Conservation (phyloP, 2,329 filamentous ascomycete species). For the Chaetomium olivaceum region DNA sequence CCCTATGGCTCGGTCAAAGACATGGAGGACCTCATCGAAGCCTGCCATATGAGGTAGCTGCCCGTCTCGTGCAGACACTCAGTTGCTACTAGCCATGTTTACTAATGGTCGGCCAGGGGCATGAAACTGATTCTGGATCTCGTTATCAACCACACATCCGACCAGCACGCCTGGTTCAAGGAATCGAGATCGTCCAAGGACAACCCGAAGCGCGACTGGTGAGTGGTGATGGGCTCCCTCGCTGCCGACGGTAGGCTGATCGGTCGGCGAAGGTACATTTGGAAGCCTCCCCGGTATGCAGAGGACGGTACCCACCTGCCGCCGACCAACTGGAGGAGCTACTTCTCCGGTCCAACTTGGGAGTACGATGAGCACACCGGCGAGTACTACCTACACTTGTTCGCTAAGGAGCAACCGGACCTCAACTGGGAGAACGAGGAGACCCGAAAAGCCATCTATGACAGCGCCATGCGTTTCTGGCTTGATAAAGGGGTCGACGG, state of each 20-base stretch:
- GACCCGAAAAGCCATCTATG: constrained; percentile 68
- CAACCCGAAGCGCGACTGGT: constrained; percentile 69
- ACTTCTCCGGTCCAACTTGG: constrained; percentile 65
- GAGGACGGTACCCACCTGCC: constrained; percentile 62
- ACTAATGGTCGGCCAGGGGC: constrained; percentile 43
- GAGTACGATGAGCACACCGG: constrained; percentile 69
- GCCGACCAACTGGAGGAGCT: constrained; percentile 73
- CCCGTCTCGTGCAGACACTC: too few species aligned
- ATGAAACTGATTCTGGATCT: constrained; percentile 75
- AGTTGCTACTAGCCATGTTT: neutral
- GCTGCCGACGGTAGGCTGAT: neutral
- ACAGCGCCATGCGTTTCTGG: constrained; percentile 74
- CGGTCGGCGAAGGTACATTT: constrained; percentile 36
- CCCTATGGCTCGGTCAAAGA: constrained; percentile 65
- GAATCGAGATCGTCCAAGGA: constrained; percentile 62
- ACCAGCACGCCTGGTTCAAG: constrained; percentile 71
- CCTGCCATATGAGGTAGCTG: constrained; percentile 49
- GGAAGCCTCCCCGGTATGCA: constrained; percentile 45
- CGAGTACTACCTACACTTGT: constrained; percentile 78
- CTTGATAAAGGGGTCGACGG: constrained; percentile 68
- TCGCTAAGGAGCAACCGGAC: constrained; percentile 74
- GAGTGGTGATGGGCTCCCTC: constrained; percentile 45
- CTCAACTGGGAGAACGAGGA: constrained; percentile 80
- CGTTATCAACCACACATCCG: constrained; percentile 76
- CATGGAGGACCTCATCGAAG: constrained; percentile 61